phyloP scores from a whole-genome alignment of 2,329 filamentous ascomycete genomes.

The Thyridium curvatum region DNA sequence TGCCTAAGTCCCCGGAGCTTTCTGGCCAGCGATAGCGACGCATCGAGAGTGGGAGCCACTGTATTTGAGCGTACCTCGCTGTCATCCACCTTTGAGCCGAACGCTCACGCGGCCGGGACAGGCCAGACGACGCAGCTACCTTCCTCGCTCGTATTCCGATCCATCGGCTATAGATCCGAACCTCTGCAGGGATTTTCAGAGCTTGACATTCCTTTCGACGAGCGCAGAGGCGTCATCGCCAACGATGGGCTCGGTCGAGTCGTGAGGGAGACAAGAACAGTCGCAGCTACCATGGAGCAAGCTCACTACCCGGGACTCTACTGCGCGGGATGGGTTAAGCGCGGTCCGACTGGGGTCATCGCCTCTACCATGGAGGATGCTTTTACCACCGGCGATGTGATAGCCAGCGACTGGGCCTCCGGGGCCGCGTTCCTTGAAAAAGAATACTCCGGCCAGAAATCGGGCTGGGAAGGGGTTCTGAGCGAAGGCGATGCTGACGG shows the following conservation, averaged over 20 bases:
- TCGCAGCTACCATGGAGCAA: conserved; percentile 27
- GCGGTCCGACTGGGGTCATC: conserved; percentile 90
- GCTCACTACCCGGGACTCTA: conserved; percentile 66
- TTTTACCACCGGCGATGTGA: conserved; percentile 79
- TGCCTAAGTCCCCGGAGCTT: conserved; percentile 74
- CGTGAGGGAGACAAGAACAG: conserved; percentile 26
- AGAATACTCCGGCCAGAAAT: conserved; percentile 6
- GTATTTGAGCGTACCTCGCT: conserved; percentile 60
- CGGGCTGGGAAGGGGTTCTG: conserved; percentile 74
- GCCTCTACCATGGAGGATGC: conserved; percentile 94
- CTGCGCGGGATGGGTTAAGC: conserved; percentile 94
- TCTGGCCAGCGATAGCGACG: conserved; percentile 36
- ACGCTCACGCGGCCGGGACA: conserved; percentile 40
- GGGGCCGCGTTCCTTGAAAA: conserved; percentile 31
- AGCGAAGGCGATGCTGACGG: conserved; percentile 44
- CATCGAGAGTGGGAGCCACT: conserved; percentile 53
- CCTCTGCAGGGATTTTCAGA: conserved; percentile 68
- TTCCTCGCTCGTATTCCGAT: conserved; percentile 75
- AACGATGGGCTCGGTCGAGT: conserved; percentile 80
- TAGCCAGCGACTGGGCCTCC: conserved; percentile 67
- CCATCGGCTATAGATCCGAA: conserved; percentile 88
- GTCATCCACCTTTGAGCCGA: conserved; percentile 45
- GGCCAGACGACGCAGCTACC: conserved; percentile 47
- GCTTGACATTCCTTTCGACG: conserved; percentile 73
- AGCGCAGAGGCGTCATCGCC: conserved; percentile 65